Conservation (phyloP, 306 rosid species). For the Adenanthera pavonina region DNA sequence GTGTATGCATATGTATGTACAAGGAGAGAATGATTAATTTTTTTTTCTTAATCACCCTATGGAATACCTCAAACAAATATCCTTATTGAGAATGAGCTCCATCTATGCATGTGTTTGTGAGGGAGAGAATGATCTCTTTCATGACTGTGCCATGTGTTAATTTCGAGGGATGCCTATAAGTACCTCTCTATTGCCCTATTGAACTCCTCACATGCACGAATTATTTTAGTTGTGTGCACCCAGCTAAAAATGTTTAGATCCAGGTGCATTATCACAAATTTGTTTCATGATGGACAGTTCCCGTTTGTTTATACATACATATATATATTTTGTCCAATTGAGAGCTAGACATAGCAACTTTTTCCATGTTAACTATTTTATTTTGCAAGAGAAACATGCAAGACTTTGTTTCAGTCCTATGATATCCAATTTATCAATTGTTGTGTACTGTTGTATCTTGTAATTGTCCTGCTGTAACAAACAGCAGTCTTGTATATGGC, state of each 20-base stretch:
- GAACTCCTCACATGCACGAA: not conserved
- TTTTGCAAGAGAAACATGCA: not conserved
- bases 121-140: not conserved
- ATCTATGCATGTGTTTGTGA: no score
- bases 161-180: not conserved
- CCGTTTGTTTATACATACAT: not conserved
- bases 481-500: not conserved
- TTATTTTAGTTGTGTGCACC: not conserved
- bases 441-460: slow-evolving; percentile 5
- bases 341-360: not conserved
- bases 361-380: not conserved
- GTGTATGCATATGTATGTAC: not conserved
- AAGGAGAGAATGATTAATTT: not conserved
- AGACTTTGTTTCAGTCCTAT: not conserved
- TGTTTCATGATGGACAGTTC: not conserved
- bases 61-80: no score
- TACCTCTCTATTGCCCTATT: not conserved
- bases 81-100: no score
- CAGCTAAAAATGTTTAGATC: not conserved
- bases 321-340: not conserved
- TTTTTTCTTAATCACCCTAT: no score
- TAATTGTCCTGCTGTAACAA: not conserved
- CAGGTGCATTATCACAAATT: not conserved
- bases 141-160: not conserved
- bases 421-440: not conserved